Evolutionary conservation across 2,329 filamentous ascomycete genomes (phyloP).

Genomic region (Fusarium mundagurra): DNA sequence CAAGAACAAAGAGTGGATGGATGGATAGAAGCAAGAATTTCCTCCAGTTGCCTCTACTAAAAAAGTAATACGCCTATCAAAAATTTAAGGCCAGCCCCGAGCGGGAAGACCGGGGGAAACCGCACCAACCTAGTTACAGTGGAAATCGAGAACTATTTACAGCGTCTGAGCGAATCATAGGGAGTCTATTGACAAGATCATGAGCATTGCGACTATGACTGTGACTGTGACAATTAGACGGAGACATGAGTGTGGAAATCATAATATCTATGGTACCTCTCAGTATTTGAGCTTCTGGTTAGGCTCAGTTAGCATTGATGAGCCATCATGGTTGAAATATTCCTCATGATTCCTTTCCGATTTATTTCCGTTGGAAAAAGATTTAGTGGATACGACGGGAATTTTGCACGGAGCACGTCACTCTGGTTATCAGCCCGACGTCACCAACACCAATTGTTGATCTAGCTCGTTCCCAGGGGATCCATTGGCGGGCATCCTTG

Average conservation of each 20-base stretch:
- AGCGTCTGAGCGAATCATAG: neutral
- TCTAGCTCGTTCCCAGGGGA: slow-evolving; percentile 14
- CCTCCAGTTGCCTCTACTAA: slow-evolving; percentile 2
- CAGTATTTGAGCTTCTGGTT: neutral
- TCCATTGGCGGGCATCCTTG: slow-evolving; percentile 32
- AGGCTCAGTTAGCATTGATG: neutral
- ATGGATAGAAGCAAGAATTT: slow-evolving; percentile 22
- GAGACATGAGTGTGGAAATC: neutral
- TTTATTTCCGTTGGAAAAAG: neutral
- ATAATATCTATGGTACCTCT: neutral
- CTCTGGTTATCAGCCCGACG: slow-evolving; percentile 36
- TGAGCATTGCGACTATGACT: neutral
- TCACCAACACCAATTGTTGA: slow-evolving; percentile 37
- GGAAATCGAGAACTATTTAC: neutral
- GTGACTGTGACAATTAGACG: neutral
- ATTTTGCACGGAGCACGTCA: slow-evolving; percentile 32
- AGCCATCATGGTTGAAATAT: neutral
- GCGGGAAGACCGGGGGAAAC: slow-evolving; percentile 26
- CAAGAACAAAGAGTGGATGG: slow-evolving; percentile 23
- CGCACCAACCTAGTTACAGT: slow-evolving; percentile 11
- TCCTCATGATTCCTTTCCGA: slow-evolving; percentile 1
- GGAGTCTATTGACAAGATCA: neutral
- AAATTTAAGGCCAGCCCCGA: slow-evolving; percentile 23
- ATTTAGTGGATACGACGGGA: slow-evolving; percentile 3
- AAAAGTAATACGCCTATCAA: slow-evolving; percentile 13